Percentiles rank a stretch among this genome's conserved stretches.
These are phyloP conservation scores for Reticulascus tulasneorum DNA, from an alignment of 2,329 filamentous ascomycete genomes.

Conservation along the genomic window DNA sequence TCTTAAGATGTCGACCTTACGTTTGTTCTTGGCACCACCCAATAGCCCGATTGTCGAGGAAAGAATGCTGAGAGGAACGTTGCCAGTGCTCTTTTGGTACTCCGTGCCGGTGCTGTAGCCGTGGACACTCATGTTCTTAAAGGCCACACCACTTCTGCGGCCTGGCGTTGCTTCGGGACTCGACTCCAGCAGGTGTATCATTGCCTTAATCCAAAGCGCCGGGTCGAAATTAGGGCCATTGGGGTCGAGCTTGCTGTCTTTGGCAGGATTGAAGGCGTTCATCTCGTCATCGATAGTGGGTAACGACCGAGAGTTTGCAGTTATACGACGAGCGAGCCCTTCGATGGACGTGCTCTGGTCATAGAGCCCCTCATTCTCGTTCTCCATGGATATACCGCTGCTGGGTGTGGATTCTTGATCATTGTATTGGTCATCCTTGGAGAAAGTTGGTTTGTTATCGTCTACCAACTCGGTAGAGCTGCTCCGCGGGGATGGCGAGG, in stretches of 20 bases:
- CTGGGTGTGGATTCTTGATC: too few species aligned
- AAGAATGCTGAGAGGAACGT: constrained; percentile 17
- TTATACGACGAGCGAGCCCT: constrained; percentile 2
- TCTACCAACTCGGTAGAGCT: too few species aligned
- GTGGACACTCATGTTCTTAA: constrained; percentile 20
- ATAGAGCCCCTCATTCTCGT: too few species aligned
- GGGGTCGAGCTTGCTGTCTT: constrained; percentile 17
- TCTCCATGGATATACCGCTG: too few species aligned
- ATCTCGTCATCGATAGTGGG: not conserved
- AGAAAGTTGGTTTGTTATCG: too few species aligned
- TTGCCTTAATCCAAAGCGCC: constrained; percentile 20
- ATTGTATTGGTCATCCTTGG: too few species aligned
- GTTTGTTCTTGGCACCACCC: not conserved
- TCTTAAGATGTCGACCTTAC: constrained; percentile 22
- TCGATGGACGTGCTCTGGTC: too few species aligned
- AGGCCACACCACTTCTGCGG: constrained; percentile 22
- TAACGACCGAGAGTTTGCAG: not conserved
- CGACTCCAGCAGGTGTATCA: constrained; percentile 21
- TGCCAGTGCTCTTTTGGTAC: constrained; percentile 19
- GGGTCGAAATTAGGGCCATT: constrained; percentile 21
- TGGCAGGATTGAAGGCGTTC: constrained; percentile 10
- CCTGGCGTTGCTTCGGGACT: constrained; percentile 18
- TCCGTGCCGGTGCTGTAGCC: constrained; percentile 20
- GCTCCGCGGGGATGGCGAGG: too few species aligned
- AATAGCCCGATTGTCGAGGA: constrained; percentile 4